Base-by-base conservation (phyloP, 2,329 filamentous ascomycete species). In the Amylocarpus encephaloides region DNA sequence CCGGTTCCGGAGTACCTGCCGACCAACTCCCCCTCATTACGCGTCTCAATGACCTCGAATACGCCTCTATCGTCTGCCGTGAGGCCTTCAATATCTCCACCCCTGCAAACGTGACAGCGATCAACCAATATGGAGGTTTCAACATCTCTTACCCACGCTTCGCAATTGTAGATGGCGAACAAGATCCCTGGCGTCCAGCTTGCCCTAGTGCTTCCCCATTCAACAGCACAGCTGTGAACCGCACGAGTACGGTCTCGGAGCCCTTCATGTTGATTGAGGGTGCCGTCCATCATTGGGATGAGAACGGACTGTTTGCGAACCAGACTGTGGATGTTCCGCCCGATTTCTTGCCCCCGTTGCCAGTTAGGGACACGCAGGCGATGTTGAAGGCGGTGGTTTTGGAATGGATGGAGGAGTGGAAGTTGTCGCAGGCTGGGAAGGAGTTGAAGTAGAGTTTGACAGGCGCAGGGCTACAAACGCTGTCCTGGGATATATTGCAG, bases 271-370 rank as follows among this genome's bases (percentile, higher is more conserved):
- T 92, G 41, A 88, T 94, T 41, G 70, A 75, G 3, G 77, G 77
- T n/a, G 86, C 80, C 0, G 86, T 91, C 16, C 88, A 94, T 66
- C 87, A 92, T 64, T 93, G 86, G 84, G 85, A 88, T 58, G 83
- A 85, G 69, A 84, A 85, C 56, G 82, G 82, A 1, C 59, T 86
- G n/a, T 79, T 83, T 44, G 66, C 71, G 1, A 83, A 83, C 50
- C 73, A 86, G 64, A 83, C 82, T 0, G 48, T 57, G 0, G 47
- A 54, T n/a, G 30, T 29, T 5, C 55, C 54, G 7, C 44, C 46
- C 4, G 22, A 56, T 32, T 45, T 77, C 0, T 62, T 88, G 30
- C 83, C 84, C 1, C 83, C 83, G 0, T 62, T 67, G 1, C 69
- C 80, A 2, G 75, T 89, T 5, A 71, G 69, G 3, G 72, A 81